Conservation (phyloP, 1,139 yeast species). For the Taiozyma sp. region DNA sequence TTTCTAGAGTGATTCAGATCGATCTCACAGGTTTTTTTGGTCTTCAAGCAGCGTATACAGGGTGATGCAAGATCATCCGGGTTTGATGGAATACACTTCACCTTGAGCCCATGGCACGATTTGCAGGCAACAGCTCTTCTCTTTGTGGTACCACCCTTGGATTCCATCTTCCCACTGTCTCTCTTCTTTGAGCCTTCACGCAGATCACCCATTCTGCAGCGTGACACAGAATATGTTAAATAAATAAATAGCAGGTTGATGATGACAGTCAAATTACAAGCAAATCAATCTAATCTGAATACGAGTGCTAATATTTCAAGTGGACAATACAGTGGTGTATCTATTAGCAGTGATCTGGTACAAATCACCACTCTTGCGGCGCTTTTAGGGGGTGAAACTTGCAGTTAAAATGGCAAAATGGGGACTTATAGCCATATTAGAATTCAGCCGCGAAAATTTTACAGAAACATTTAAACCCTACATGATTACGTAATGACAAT, state of each 20-base stretch:
- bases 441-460: not conserved
- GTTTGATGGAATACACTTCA: conserved; percentile 74
- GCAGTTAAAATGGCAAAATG: not conserved
- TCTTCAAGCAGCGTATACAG: conserved; percentile 67
- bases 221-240: not conserved
- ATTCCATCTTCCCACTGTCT: not conserved
- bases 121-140: conserved; percentile 64
- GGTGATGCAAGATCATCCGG: conserved; percentile 41
- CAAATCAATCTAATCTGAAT: not conserved
- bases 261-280: not conserved
- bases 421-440: not conserved
- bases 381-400: not conserved
- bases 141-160: conserved; percentile 4
- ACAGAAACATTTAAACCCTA: not conserved
- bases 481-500: not conserved
- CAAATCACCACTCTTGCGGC: not conserved
- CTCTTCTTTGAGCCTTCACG: not conserved
- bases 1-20: conserved; percentile 61
- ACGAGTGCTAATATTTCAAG: not conserved
- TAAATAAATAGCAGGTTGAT: not conserved
- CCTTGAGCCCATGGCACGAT: conserved; percentile 75
- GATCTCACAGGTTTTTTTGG: conserved; percentile 60
- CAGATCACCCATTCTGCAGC: not conserved
- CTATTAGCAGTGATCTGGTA: not conserved
- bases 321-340: not conserved